Evolutionary conservation across 148 eudicot species (phyloP).

Genomic region (Cornus florida): DNA sequence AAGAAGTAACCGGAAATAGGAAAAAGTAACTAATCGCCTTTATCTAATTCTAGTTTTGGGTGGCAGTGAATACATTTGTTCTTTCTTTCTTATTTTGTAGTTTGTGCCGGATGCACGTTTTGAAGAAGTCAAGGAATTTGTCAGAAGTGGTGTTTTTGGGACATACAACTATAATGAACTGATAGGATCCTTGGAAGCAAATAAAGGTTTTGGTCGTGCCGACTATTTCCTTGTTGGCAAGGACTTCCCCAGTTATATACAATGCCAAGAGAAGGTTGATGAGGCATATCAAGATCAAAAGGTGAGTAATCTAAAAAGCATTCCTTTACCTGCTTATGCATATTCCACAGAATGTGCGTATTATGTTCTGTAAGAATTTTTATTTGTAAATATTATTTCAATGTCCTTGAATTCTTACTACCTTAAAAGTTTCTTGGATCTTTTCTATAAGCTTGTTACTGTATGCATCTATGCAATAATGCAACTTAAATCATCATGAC

Average conservation of each 20-base stretch:
- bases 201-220: constrained; percentile 87
- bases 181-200: constrained; percentile 86
- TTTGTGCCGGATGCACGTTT: constrained; percentile 85
- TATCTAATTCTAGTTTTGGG: not conserved
- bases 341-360: not conserved
- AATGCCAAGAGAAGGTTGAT: constrained; percentile 92
- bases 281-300: constrained; percentile 80
- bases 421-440: not conserved
- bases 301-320: constrained; percentile 37
- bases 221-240: constrained; percentile 97
- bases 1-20: not conserved
- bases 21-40: not conserved
- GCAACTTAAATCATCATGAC: too few relatives aligned
- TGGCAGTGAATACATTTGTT: not conserved
- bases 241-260: constrained; percentile 92
- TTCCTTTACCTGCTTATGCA: not conserved
- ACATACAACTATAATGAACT: constrained; percentile 54
- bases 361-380: not conserved
- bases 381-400: not conserved
- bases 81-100: constrained; percentile 36
- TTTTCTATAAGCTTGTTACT: not conserved
- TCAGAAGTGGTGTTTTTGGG: constrained; percentile 83
- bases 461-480: too few relatives aligned
- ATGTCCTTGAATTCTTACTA: not conserved
- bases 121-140: constrained; percentile 76